Evolutionary conservation across 192 early-diverging fungal genomes (phyloP), one percentile per base, ranked within the genome.

Genomic region (Mortierella antarctica): DNA sequence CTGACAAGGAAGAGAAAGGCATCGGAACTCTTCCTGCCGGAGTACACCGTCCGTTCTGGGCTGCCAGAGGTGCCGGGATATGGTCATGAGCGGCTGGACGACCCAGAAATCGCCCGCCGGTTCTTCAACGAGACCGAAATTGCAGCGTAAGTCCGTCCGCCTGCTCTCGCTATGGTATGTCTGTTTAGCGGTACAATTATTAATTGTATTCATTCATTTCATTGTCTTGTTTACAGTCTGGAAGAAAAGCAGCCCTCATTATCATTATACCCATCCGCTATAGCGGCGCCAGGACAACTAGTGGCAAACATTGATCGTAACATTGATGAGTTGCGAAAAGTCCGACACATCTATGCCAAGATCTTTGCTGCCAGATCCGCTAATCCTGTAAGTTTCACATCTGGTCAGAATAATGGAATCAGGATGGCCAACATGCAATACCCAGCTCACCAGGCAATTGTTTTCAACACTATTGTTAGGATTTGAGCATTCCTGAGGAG

Each of bases 21-120:
- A 5, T 42, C 58, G 20, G 62, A 64, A 18, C 54, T 88, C 51
- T 90, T 87, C 53, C 68, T 90, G 51, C 88, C 88, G 6, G 89
- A 89, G 72, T 90, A 89, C 51, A 49, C 61, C 4, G 46, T 86
- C 55, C 81, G 80, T 11, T 65, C 75, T 21, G 85, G 86, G 1
- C 52, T 87, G 11, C 83, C 87, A 15, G 85, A 89, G 49, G 60
- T 88, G 7, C 68, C 71, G 31, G 70, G 64, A 20, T 14, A 12
- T 50, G 70, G 62, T 1, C 71, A 54, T 23, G 65, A 44, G 20
- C 46, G 51, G 18, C 23, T 62, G 51, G 70, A 67, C 40, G 74
- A 79, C 44, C 68, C 62, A 11, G 78, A 79, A 12, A 44, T 50
- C 14, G 66, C 65, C 4, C 73, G 63, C 11, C 67, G 58, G 50